Percentiles rank a stretch among this genome's conserved stretches.
These are phyloP conservation scores for Curvularia verruculosa DNA, from an alignment of 2,329 filamentous ascomycete species.

Conservation along the genomic window DNA sequence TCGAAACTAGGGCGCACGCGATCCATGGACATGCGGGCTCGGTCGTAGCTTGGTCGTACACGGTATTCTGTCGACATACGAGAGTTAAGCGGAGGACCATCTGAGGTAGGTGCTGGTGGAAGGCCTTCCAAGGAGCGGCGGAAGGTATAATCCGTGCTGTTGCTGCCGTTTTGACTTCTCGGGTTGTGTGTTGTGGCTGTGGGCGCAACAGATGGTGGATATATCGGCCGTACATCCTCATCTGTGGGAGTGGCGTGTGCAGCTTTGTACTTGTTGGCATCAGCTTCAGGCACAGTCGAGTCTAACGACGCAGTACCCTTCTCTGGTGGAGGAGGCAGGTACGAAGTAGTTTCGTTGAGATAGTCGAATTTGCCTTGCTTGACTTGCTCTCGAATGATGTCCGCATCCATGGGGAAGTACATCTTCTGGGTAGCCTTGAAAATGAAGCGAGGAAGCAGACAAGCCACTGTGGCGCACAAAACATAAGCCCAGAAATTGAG, in stretches of 20 bases:
- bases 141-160: slow-evolving; percentile 86
- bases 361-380: slow-evolving; percentile 81
- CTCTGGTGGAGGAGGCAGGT: slow-evolving; percentile 52
- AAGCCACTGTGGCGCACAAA: slow-evolving; percentile 78
- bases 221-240: slow-evolving; percentile 90
- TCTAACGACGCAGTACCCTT: slow-evolving; percentile 58
- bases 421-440: slow-evolving; percentile 91
- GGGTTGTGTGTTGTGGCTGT: slow-evolving; percentile 74
- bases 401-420: slow-evolving; percentile 88
- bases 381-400: slow-evolving; percentile 94
- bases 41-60: slow-evolving; percentile 83
- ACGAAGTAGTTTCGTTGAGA: slow-evolving; percentile 63
- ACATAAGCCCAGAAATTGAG: slow-evolving; percentile 87
- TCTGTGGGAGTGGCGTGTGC: slow-evolving; percentile 63
- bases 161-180: slow-evolving; percentile 86
- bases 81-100: slow-evolving; percentile 36
- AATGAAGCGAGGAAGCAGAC: slow-evolving; percentile 84
- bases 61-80: slow-evolving; percentile 42
- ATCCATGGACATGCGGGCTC: slow-evolving; percentile 86
- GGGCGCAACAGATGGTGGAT: slow-evolving; percentile 83
- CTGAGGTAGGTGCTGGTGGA: slow-evolving; percentile 32
- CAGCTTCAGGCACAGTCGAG: slow-evolving; percentile 64
- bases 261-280: slow-evolving; percentile 50
- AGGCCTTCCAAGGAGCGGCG: slow-evolving; percentile 47
- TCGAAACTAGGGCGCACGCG: slow-evolving; percentile 83